Conservation (phyloP, 2,329 filamentous ascomycete species). For the Alternaria arborescens region DNA sequence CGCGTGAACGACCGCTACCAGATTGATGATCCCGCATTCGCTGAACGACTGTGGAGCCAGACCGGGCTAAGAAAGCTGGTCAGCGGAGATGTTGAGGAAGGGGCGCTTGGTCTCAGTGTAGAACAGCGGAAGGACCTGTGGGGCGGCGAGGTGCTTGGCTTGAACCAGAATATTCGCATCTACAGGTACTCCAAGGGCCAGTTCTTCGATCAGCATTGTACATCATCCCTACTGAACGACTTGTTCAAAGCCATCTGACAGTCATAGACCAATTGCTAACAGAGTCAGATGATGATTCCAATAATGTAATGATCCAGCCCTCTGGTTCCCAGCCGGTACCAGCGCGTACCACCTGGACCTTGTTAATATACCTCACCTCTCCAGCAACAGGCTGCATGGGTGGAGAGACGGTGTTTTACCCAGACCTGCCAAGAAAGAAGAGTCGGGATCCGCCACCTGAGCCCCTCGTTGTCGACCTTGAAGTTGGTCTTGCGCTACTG, state of each 20-base stretch:
- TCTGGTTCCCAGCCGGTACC: conserved; percentile 50
- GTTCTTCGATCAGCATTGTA: conserved; percentile 93
- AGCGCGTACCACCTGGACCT: conserved; percentile 86
- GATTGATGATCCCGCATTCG: conserved; percentile 77
- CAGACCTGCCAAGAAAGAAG: conserved; percentile 59
- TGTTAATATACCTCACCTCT: conserved; percentile 86
- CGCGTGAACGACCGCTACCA: conserved; percentile 92
- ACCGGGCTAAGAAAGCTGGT: conserved; percentile 75
- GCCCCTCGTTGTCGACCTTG: conserved; percentile 75
- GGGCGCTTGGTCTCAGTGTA: conserved; percentile 37
- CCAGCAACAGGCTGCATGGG: conserved; percentile 77
- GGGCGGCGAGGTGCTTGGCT: conserved; percentile 82
- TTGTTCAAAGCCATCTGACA: not conserved
- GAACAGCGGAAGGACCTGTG: conserved; percentile 60
- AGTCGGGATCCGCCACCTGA: conserved; percentile 56
- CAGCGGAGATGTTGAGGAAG: conserved; percentile 47
- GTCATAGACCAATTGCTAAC: conserved; percentile 7
- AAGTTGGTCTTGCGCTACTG: conserved; percentile 85
- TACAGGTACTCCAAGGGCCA: conserved; percentile 88
- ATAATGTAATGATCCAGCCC: conserved; percentile 67
- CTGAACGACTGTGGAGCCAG: conserved; percentile 76
- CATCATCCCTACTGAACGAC: conserved; percentile 46
- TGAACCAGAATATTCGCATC: conserved; percentile 88
- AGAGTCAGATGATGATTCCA: conserved; percentile 78
- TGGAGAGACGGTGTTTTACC: conserved; percentile 92